Base-by-base conservation (phyloP, 179 eudicot species). In the Sideroxylon spinosum region DNA sequence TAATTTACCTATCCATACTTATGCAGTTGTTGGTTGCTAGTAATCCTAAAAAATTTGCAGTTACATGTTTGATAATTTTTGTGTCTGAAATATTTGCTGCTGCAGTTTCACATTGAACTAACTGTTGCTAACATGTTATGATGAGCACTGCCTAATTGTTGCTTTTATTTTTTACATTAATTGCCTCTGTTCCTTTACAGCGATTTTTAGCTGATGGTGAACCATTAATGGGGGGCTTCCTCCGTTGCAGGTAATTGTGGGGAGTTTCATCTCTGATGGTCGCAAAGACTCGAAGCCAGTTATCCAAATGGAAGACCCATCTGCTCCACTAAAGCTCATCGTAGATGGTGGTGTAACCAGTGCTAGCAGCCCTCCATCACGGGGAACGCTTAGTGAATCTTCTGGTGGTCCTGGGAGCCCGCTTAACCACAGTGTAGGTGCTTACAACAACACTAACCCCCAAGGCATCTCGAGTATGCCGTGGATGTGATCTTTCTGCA, bases 391-490 rank as follows among this genome's bases (percentile, higher is more conserved):
- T n/a, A 92, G 93, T 52, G 97, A 87, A 74, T 89, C 95, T 50
- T 89, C 97, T 10, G 90, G 89, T 32, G 94, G 91, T n/a, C 64
- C 88, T 7, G 94, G 88, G 46, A 91, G 93, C 80, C 95, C 95
- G 0, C 81, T 87, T 78, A 91, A 92, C 85, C 95, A 85, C 64
- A 87, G 83, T 78, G 64, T 89, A 11, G 91, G 84, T 80, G 82
- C 80, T 55, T 79, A 70, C 78, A 86, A 85, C 76, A 87, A 83
- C 82, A 82, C 74, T 81, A 84, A 74, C 78, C 83, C 74, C 22
- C 88, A 69, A 66, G 82, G 82, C 78, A 81, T 91, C 82, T 76
- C 85, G 1, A 76, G 74, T 76, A 84, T 87, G 71, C 92, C 97
- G 12, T 91, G 93, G 97, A 89, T 88, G 86, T 91, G 79, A 82